A percentile compares a stretch with the other conserved stretches of the same genome.
These are phyloP conservation scores for Wickerhamiella musiphila DNA, from an alignment of 805 yeast genomes.

Conservation along the genomic window DNA sequence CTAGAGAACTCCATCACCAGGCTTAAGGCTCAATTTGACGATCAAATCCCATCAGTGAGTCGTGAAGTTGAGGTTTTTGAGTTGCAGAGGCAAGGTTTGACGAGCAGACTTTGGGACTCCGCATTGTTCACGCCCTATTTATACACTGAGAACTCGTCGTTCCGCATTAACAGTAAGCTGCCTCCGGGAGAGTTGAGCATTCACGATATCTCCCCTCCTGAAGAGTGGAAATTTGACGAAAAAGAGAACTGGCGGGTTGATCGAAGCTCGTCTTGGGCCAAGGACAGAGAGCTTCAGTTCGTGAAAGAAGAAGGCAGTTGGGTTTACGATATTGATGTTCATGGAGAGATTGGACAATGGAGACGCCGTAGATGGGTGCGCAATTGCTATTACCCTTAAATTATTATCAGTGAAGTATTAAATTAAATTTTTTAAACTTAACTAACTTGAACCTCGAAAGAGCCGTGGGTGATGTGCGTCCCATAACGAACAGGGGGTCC, in stretches of 20 bases:
- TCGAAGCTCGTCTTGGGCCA: conserved; percentile 34
- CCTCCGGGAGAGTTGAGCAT: conserved; percentile 50
- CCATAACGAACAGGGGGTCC: no score
- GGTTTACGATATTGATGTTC: conserved; percentile 22
- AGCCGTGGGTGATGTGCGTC: no score
- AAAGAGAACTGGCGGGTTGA: conserved; percentile 54
- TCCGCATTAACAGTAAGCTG: conserved; percentile 30
- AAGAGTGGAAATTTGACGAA: conserved; percentile 52
- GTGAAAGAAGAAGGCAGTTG: conserved; percentile 20
- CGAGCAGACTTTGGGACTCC: conserved; percentile 44
- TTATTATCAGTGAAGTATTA: no score
- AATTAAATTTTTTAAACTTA: no score
- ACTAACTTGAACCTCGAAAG: no score
- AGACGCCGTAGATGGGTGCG: conserved; percentile 25
- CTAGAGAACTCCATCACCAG: conserved; percentile 22
- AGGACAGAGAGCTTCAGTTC: conserved; percentile 25
- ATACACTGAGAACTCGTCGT: conserved; percentile 34
- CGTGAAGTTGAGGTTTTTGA: conserved; percentile 63
- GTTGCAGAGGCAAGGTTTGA: conserved; percentile 45
- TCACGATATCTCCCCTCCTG: conserved; percentile 45
- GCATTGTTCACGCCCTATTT: conserved; percentile 37
- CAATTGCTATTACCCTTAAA: conserved; percentile 18
- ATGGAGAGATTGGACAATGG: conserved; percentile 22
- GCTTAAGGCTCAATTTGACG: conserved; percentile 30
- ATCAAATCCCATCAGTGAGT: conserved; percentile 52